Conservation (phyloP, 495 filamentous ascomycete genomes). For the Hyphodiscus hymeniophilus region DNA sequence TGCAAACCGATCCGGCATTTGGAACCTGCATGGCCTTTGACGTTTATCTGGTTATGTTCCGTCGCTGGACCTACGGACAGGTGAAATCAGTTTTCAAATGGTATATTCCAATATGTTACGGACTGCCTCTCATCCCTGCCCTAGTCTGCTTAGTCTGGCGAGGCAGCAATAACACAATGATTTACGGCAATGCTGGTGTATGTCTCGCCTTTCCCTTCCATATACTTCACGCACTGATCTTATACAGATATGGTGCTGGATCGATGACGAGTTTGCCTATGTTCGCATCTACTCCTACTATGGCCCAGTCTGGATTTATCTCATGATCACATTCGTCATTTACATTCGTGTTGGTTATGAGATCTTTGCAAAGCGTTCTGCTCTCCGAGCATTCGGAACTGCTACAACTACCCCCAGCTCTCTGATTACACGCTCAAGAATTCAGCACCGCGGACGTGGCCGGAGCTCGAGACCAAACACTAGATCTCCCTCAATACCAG, state of each 20-base stretch:
- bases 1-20: slow-evolving; percentile 52
- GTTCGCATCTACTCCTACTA: slow-evolving; percentile 76
- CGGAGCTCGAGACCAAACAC: neutral
- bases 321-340: slow-evolving; percentile 58
- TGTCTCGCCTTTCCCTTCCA: neutral
- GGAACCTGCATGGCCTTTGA: slow-evolving; percentile 77
- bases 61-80: slow-evolving; percentile 53
- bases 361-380: slow-evolving; percentile 41
- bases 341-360: slow-evolving; percentile 57
- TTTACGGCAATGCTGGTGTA: slow-evolving; percentile 67
- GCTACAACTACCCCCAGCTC: neutral
- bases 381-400: slow-evolving; percentile 37
- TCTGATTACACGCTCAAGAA: neutral
- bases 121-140: slow-evolving; percentile 61
- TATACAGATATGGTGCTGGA: slow-evolving; percentile 76
- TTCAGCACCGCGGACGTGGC: too few relatives aligned
- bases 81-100: slow-evolving; percentile 60
- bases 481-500: neutral
- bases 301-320: slow-evolving; percentile 76
- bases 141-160: slow-evolving; percentile 57
- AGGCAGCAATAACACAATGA: slow-evolving; percentile 31
- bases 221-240: neutral
- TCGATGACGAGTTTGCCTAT: slow-evolving; percentile 55
- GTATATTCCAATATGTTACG: slow-evolving; percentile 68
- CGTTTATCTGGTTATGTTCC: slow-evolving; percentile 79